phyloP scores from a whole-genome alignment of 2,329 filamentous ascomycete genomes.

The Colletotrichum sp. region DNA sequence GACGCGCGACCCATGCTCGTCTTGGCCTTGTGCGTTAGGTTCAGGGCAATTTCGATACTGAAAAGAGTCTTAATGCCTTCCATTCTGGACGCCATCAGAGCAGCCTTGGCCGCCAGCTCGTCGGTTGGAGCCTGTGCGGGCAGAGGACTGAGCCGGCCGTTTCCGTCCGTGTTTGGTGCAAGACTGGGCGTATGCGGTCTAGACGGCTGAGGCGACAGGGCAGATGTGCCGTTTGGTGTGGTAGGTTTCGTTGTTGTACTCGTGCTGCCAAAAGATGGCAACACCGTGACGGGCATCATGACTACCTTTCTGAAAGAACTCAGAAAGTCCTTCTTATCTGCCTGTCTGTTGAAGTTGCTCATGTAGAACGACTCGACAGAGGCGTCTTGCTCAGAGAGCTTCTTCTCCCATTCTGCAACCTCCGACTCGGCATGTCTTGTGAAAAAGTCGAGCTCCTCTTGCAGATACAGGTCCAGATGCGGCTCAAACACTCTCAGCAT shows the following conservation, averaged over 20 bases:
- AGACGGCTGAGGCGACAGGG: conserved; percentile 44
- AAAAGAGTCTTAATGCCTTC: conserved; percentile 96
- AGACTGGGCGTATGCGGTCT: conserved; percentile 55
- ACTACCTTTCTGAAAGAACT: conserved; percentile 98
- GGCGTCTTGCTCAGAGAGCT: conserved; percentile 88
- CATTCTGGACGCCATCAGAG: conserved; percentile 91
- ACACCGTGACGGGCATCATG: conserved; percentile 96
- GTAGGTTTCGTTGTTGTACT: conserved; percentile 22
- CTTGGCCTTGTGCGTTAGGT: conserved; percentile 88
- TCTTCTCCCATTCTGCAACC: conserved; percentile 88
- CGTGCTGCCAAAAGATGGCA: conserved; percentile 65
- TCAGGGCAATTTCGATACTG: conserved; percentile 93
- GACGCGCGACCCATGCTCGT: conserved; percentile 84
- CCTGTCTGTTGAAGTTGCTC: conserved; percentile 92
- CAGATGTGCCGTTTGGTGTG: conserved; percentile 32
- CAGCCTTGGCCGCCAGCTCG: conserved; percentile 95
- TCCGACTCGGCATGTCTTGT: conserved; percentile 76
- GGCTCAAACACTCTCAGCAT: conserved; percentile 82
- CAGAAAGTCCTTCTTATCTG: conserved; percentile 94
- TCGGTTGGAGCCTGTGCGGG: conserved; percentile 79
- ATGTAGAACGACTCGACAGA: conserved; percentile 93
- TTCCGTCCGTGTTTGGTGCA: conserved; percentile 39
- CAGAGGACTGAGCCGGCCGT: conserved; percentile 44
- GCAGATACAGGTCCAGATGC: conserved; percentile 90
- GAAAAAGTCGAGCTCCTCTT: conserved; percentile 90